Conservation (phyloP, 352 stramenopile genomes). For the Globisporangium ultimum region DNA sequence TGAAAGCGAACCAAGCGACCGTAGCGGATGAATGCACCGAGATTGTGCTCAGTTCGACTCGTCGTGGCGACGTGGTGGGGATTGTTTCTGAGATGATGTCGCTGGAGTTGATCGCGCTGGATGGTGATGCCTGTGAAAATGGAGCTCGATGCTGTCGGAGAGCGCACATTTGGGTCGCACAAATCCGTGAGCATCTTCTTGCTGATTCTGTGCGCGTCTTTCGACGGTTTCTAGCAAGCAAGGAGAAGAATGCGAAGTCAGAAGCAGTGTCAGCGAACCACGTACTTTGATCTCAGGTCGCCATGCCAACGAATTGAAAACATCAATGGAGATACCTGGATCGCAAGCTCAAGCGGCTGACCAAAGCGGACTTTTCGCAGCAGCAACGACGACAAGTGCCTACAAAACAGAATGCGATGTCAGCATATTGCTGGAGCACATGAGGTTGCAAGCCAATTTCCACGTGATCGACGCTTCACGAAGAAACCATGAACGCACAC, state of each 20-base stretch:
- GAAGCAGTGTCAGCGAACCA: neutral
- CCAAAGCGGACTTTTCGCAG: slow-evolving; percentile 60
- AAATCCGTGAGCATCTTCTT: slow-evolving; percentile 5
- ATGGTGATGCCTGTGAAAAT: neutral
- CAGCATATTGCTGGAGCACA: neutral
- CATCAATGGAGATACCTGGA: slow-evolving; percentile 20
- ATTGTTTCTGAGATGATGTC: neutral
- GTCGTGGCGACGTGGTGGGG: neutral
- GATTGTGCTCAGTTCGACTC: neutral
- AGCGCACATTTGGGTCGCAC: neutral
- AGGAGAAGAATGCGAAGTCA: neutral
- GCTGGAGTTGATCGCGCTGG: slow-evolving; percentile 1
- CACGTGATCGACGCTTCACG: neutral
- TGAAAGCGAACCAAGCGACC: slow-evolving; percentile 34
- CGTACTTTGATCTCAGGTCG: neutral
- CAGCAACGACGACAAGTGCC: slow-evolving; percentile 45
- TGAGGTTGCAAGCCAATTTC: neutral
- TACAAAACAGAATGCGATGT: slow-evolving; percentile 9
- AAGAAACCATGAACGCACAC: slow-evolving; percentile 31
- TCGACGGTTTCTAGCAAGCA: slow-evolving; percentile 2
- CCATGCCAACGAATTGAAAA: no score
- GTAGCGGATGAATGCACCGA: slow-evolving; percentile 24
- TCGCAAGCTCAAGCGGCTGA: slow-evolving; percentile 39
- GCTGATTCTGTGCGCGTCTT: neutral
- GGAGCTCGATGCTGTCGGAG: neutral